Conservation (phyloP, 2,329 filamentous ascomycete genomes). For the Ploettnerulaceae sp. region DNA sequence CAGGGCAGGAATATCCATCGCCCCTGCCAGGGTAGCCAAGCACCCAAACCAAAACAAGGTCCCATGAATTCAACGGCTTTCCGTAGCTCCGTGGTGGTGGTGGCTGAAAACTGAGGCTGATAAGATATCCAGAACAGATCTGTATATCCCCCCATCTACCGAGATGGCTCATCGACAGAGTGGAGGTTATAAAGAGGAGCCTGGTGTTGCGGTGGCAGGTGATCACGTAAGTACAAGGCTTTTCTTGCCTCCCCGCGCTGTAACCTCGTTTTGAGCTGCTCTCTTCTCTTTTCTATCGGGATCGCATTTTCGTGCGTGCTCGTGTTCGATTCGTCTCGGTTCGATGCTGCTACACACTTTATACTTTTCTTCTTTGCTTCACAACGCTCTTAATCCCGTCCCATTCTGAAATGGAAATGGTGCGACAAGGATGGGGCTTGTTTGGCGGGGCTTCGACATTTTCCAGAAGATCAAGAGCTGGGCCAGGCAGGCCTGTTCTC, state of each 20-base stretch:
- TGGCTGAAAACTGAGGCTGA: constrained; percentile 22
- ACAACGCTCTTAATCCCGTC: not conserved
- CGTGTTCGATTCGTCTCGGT: constrained; percentile 14
- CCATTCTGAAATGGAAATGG: constrained; percentile 24
- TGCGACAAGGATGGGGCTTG: constrained; percentile 1
- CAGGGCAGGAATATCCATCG: constrained; percentile 23
- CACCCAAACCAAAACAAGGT: not conserved
- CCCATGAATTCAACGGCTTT: constrained; percentile 17
- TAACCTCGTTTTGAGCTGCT: constrained; percentile 12
- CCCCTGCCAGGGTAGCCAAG: not conserved
- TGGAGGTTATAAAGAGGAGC: constrained; percentile 43
- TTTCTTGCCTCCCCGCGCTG: not conserved
- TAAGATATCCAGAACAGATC: constrained; percentile 16
- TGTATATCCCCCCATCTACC: constrained; percentile 13
- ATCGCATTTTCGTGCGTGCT: constrained; percentile 15
- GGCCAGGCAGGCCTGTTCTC: constrained; percentile 4
- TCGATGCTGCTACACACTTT: constrained; percentile 16
- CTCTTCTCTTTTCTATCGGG: constrained; percentile 17
- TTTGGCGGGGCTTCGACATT: constrained; percentile 23
- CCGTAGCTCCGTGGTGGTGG: constrained; percentile 7
- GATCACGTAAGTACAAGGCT: constrained; percentile 41
- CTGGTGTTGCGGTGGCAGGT: constrained; percentile 33
- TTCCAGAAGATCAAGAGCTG: constrained; percentile 28
- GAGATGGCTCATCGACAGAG: constrained; percentile 33
- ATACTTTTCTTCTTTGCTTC: constrained; percentile 18